Base-by-base conservation (phyloP, 148 eudicot genomes). In the Fallopia convolvulus region DNA sequence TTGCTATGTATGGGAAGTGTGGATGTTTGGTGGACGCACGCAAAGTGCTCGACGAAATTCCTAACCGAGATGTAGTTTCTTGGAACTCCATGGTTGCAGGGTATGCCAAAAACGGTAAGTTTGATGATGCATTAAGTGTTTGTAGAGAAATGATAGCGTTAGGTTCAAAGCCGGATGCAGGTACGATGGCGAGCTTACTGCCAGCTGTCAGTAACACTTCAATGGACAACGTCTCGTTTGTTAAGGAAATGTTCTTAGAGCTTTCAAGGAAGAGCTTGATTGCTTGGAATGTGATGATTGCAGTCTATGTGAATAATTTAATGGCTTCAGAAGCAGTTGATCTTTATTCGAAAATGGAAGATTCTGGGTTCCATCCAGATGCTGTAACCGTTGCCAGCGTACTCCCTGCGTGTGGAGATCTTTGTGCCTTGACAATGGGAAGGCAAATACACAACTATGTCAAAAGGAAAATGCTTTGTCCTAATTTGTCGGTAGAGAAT, bases 371-470 rank as follows among this genome's bases (percentile, higher is more conserved):
- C n/a, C 82, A 89, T 39, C 88, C 93, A 0, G 92, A 93, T 84
- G 85, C 85, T 6, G 86, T 93, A 21, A 89, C 92, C 4, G 26
- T 91, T 61, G 90, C 92, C 30, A 93, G 91, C 68, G 79, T 91
- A 77, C 95, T 93, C 68, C 98, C 98, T 66, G 96, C 98, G 55
- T 93, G 92, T 82, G 96, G 93, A 30, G 96, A 93, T 83, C 91
- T 93, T 79, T 88, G 87, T 33, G 98, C 96, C 26, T 76, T 93
- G 17, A 82, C 86, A 32, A 23, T 88, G 5, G 98, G 96, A 76
- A 87, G 81, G 84, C 74, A 81, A 77, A 87, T 93, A 78, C 96
- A 91, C 70, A 79, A 84, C 6, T 87, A 78, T 41, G 83, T 87
- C 6, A 78, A 87, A 74, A 87, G 75, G 75, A 87, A 79, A 76